Base-by-base conservation (phyloP, 2,329 filamentous ascomycete species). In the Coniochaeta sp. region DNA sequence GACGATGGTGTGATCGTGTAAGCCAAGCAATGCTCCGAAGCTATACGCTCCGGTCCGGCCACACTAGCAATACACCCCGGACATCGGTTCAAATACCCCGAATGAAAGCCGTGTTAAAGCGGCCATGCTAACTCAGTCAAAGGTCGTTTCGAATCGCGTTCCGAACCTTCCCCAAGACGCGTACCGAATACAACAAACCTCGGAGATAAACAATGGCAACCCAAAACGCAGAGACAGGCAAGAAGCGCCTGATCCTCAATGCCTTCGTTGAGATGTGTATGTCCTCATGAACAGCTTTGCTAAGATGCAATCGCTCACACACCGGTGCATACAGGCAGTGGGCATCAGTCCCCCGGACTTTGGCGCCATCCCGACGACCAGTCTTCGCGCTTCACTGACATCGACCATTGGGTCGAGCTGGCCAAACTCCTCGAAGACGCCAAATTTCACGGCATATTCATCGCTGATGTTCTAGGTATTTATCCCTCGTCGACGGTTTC, bases 391-490 rank as follows among this genome's bases (percentile, higher is more conserved):
- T 89, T 89, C 70, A 84, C 84, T 62, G 76, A 81, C 28, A 73
- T 86, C 36, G 73, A 82, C 6, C 82, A 87, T 62, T 89, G 86
- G 85, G 77, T 81, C 0, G 76, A 83, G 57, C 71, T 89, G 0
- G 85, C 85, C 0, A 77, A 86, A 62, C 72, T 84, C 0, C 77
- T 87, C 0, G 85, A 88, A 63, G 74, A 77, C 0, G 85, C 81
- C 32, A 85, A 86, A 58, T 87, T 88, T 64, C 84, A 88, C 59
- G 84, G 83, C 12, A 85, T 88, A 38, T 88, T 88, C 70, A 85
- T 89, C 58, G 86, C 86, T 0, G 86, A 89, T 67, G 84, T 88
- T 0, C 76, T 89, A 1, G 80, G 67, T 64, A 24, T 50, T 58
- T 60, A 30, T 26, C n/a, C 60, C 17, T 32, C 44, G 22, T 47